phyloP scores from a whole-genome alignment of 192 early-diverging fungal genomes.

The Coemansia nantahalensis region DNA sequence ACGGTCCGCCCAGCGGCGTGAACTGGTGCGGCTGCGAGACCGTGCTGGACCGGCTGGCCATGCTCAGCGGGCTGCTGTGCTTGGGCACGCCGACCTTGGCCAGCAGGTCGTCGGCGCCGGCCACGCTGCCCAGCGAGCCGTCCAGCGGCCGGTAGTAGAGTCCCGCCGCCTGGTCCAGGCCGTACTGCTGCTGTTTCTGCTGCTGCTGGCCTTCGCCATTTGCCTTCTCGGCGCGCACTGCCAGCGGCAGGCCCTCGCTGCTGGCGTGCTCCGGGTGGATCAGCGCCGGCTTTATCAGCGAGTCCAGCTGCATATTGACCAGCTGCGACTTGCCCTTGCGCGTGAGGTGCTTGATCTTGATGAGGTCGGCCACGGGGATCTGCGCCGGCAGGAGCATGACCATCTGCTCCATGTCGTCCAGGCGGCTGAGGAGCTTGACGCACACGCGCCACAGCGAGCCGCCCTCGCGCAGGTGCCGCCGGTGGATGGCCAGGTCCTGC shows the following conservation, averaged over 20 bases:
- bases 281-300: slow-evolving; percentile 46
- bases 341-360: slow-evolving; percentile 41
- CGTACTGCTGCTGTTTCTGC: too few relatives aligned
- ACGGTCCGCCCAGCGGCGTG: not conserved
- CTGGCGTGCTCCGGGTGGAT: slow-evolving; percentile 36
- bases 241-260: slow-evolving; percentile 44
- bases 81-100: not conserved
- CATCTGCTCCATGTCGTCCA: slow-evolving; percentile 57
- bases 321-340: slow-evolving; percentile 50
- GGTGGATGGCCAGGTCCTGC: slow-evolving; percentile 53
- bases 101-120: not conserved
- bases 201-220: not conserved
- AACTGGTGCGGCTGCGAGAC: slow-evolving; percentile 1
- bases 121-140: not conserved
- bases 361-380: slow-evolving; percentile 44
- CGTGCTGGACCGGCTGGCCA: slow-evolving; percentile 3
- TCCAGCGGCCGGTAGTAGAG: too few relatives aligned
- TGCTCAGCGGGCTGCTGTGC: slow-evolving; percentile 7
- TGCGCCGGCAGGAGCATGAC: slow-evolving; percentile 51
- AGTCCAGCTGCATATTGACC: slow-evolving; percentile 52
- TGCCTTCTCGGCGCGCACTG: slow-evolving; percentile 9
- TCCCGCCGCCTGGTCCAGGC: too few relatives aligned
- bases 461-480: slow-evolving; percentile 47
- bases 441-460: slow-evolving; percentile 49
- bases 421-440: slow-evolving; percentile 47